A percentile compares a stretch with the other conserved stretches of the same genome.
Conservation (phyloP, 2,329 filamentous ascomycete species). For the Chaetomiaceae sp. region DNA sequence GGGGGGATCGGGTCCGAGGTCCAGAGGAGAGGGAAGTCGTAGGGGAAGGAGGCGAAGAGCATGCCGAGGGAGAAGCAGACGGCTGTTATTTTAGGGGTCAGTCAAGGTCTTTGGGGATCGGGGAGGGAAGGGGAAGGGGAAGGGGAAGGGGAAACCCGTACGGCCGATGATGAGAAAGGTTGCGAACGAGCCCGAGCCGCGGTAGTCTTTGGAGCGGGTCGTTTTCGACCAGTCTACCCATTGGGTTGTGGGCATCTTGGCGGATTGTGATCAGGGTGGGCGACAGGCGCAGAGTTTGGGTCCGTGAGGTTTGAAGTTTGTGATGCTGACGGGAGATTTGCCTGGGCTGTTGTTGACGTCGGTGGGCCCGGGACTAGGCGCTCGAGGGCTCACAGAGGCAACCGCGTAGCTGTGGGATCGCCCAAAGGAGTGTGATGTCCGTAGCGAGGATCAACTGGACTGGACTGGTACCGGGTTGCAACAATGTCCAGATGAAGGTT, state of each 20-base stretch:
- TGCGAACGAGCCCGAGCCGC: constrained; percentile 71
- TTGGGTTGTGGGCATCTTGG: constrained; percentile 17
- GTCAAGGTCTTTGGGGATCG: constrained; percentile 2
- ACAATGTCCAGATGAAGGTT: no score
- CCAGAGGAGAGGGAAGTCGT: constrained; percentile 89
- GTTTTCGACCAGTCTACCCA: constrained; percentile 41
- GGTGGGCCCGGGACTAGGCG: not conserved
- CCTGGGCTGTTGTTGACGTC: not conserved
- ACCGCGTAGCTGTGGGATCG: no score
- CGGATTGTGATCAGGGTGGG: not conserved
- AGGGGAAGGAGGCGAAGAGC: constrained; percentile 93
- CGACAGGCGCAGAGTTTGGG: not conserved
- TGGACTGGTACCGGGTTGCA: no score
- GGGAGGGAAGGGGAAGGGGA: constrained; percentile 16
- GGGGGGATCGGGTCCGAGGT: constrained; percentile 60
- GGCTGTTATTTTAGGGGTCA: constrained; percentile 51
- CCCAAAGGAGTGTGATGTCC: no score
- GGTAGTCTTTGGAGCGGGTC: constrained; percentile 53
- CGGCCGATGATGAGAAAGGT: constrained; percentile 96
- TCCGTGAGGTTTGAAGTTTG: not conserved
- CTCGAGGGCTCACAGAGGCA: not conserved
- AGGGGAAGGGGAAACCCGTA: constrained; percentile 46
- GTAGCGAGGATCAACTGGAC: no score
- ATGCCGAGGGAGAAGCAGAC: constrained; percentile 98
- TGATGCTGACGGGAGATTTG: no score